A percentile compares a stretch with the other conserved stretches of the same genome.
Conservation (phyloP, 2,329 filamentous ascomycete genomes). For the Ciborinia camelliae region DNA sequence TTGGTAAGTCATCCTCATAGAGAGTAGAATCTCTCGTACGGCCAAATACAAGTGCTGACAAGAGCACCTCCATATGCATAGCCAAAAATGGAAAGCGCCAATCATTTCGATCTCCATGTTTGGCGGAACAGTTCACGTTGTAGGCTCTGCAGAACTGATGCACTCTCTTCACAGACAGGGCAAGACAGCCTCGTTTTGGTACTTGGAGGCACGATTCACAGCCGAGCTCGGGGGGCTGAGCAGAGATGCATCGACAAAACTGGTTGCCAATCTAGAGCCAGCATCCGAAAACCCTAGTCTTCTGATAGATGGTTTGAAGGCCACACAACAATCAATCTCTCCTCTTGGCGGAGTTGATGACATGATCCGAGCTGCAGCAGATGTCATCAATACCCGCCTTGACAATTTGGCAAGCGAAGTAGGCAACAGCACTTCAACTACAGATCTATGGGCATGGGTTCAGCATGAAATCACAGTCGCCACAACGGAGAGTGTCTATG, state of each 20-base stretch:
- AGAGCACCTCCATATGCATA: not conserved
- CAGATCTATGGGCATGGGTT: constrained; percentile 10
- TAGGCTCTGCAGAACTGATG: not conserved
- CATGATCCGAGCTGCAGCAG: not conserved
- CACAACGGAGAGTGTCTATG: constrained; percentile 8
- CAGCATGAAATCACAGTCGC: constrained; percentile 14
- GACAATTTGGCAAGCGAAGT: not conserved
- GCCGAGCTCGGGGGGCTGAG: not conserved
- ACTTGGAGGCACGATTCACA: not conserved
- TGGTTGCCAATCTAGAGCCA: not conserved
- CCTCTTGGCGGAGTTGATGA: not conserved
- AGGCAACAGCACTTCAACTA: not conserved
- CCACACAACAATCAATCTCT: not conserved
- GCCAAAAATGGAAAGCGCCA: constrained; percentile 1
- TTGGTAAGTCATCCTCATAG: not conserved
- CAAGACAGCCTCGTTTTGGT: constrained; percentile 4
- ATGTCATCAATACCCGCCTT: not conserved
- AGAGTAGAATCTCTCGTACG: not conserved
- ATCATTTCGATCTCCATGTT: constrained; percentile 15
- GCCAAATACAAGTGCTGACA: not conserved
- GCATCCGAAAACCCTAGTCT: not conserved
- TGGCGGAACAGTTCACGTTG: not conserved
- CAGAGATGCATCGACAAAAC: not conserved
- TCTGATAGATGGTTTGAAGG: not conserved
- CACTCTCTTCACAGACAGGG: constrained; percentile 2